These are phyloP conservation scores for Rutstroemia sp. DNA, from an alignment of 2,329 filamentous ascomycete species.

Conservation along the genomic window DNA sequence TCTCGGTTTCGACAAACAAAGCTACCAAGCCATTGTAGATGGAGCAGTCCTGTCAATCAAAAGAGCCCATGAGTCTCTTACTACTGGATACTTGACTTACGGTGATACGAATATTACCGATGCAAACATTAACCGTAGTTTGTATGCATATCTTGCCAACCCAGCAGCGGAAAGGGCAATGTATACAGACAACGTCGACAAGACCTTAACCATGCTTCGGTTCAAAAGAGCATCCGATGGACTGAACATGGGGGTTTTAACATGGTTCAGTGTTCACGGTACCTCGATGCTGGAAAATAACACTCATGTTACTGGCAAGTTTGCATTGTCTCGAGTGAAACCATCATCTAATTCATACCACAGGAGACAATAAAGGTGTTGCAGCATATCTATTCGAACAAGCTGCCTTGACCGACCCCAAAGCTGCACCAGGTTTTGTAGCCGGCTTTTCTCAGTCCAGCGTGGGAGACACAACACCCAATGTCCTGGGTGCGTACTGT, in stretches of 20 bases:
- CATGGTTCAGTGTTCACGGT: constrained; percentile 76
- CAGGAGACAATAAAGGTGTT: constrained; percentile 77
- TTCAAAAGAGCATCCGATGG: constrained; percentile 68
- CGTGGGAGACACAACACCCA: constrained; percentile 85
- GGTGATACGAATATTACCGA: constrained; percentile 62
- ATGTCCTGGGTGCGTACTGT: constrained; percentile 78
- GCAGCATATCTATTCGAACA: constrained; percentile 79
- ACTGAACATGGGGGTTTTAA: constrained; percentile 72
- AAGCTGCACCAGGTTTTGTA: constrained; percentile 64
- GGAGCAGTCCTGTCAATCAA: constrained; percentile 76
- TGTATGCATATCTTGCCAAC: constrained; percentile 81
- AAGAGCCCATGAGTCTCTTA: constrained; percentile 66
- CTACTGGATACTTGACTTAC: constrained; percentile 58
- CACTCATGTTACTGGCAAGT: constrained; percentile 66
- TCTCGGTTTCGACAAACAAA: constrained; percentile 75
- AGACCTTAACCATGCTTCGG: constrained; percentile 69
- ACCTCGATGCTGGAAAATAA: constrained; percentile 89
- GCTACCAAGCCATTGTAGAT: constrained; percentile 84
- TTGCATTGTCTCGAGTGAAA: not conserved
- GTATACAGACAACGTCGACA: constrained; percentile 60
- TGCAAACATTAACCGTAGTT: constrained; percentile 82
- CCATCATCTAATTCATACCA: not conserved
- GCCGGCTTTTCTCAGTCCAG: constrained; percentile 89
- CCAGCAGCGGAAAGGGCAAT: constrained; percentile 64
- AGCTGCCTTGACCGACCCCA: constrained; percentile 46